Evolutionary conservation across 768 basidiomycete species (phyloP).

Genomic region (Trametes cubensis): DNA sequence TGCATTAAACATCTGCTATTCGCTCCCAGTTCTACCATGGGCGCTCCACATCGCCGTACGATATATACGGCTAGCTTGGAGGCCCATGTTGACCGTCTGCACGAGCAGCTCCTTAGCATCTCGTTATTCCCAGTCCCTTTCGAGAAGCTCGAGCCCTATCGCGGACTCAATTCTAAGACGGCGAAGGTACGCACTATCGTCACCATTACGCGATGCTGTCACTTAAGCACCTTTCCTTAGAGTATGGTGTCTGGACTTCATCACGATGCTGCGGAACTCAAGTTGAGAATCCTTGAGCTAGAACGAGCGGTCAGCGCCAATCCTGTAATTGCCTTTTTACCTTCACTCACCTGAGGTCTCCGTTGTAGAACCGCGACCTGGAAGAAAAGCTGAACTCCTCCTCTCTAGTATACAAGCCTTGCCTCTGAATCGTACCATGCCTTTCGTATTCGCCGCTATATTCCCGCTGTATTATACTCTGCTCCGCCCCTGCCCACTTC

Average conservation of each 20-base stretch:
- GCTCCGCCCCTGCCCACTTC: background rate
- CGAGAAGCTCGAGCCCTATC: conserved; percentile 41
- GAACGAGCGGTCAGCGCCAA: conserved; percentile 60
- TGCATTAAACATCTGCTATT: conserved; percentile 1
- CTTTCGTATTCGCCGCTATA: background rate
- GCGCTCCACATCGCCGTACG: conserved; percentile 66
- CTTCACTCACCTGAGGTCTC: background rate
- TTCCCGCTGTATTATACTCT: background rate
- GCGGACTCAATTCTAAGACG: conserved; percentile 74
- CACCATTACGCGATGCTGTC: background rate
- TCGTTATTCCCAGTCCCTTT: conserved; percentile 49
- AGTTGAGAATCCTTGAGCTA: conserved; percentile 67
- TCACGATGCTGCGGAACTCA: conserved; percentile 60
- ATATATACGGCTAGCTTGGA: conserved; percentile 77
- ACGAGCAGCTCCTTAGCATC: conserved; percentile 55
- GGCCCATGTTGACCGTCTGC: conserved; percentile 69
- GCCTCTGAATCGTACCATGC: background rate
- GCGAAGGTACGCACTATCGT: conserved; percentile 55
- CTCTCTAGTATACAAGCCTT: background rate
- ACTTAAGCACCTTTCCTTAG: conserved; percentile 37
- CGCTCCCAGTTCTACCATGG: conserved; percentile 56
- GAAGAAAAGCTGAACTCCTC: conserved; percentile 3
- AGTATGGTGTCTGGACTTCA: conserved; percentile 76
- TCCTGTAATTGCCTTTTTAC: background rate
- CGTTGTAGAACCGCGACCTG: conserved; percentile 8